phyloP scores from a whole-genome alignment of 106 monocot species.

The Dendrobium catenatum region DNA sequence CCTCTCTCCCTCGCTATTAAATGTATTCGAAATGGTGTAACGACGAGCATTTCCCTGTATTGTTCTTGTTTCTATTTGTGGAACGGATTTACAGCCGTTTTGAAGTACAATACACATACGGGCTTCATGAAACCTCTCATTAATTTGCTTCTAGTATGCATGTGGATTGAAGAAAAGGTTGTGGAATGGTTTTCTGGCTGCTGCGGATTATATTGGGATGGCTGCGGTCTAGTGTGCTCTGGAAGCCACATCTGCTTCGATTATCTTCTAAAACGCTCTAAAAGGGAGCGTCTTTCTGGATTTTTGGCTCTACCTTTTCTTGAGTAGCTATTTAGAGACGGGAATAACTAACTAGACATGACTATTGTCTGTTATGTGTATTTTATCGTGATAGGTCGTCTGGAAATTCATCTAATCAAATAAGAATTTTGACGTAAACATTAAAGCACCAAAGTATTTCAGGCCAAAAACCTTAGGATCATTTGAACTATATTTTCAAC shows the following conservation, averaged over 20 bases:
- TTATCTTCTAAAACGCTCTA: not conserved
- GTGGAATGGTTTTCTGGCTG: not conserved
- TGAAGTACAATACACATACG: not conserved
- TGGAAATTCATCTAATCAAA: too few species aligned
- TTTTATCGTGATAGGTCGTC: too few species aligned
- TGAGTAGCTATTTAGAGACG: not conserved
- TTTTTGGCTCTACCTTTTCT: not conserved
- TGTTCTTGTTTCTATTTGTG: not conserved
- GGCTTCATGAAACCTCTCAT: not conserved
- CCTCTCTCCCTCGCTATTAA: not conserved
- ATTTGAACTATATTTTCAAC: too few species aligned
- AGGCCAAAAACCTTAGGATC: too few species aligned
- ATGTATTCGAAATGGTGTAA: not conserved
- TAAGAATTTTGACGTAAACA: too few species aligned
- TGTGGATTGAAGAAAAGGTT: not conserved
- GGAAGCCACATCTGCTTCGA: not conserved
- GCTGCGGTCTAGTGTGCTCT: not conserved
- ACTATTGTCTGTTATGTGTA: too few species aligned
- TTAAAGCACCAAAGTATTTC: too few species aligned
- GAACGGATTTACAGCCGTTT: not conserved
- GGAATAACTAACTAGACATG: not conserved
- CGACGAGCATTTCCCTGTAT: not conserved
- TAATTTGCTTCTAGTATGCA: not conserved
- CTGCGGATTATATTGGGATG: not conserved
- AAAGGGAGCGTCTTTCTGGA: not conserved